Percentiles rank a stretch among this genome's conserved stretches.
phyloP scores from a whole-genome alignment of 768 basidiomycete genomes.

The Lactarius akahatsu region DNA sequence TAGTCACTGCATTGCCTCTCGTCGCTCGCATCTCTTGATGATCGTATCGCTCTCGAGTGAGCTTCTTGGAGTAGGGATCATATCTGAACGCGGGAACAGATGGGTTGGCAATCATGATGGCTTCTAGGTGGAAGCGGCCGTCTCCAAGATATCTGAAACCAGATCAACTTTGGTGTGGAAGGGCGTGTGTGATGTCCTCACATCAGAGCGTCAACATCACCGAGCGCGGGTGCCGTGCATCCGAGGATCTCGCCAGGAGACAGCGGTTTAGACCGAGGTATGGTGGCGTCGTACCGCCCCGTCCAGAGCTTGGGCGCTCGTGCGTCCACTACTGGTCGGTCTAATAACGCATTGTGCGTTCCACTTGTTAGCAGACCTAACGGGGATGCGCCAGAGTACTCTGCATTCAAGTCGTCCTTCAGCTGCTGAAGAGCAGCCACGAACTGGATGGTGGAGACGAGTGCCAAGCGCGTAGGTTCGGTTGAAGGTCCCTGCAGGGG shows the following conservation, averaged over 20 bases:
- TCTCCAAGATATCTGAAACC: constrained; percentile 86
- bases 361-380: constrained; percentile 28
- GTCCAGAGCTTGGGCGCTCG: constrained; percentile 43
- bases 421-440: constrained; percentile 88
- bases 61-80: constrained; percentile 97
- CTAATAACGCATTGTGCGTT: constrained; percentile 12
- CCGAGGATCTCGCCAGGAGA: constrained; percentile 97
- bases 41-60: constrained; percentile 89
- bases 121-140: constrained; percentile 96
- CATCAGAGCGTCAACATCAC: constrained; percentile 88
- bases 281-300: constrained; percentile 68
- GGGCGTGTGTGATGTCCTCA: constrained; percentile 41
- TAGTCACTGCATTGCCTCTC: constrained; percentile 71
- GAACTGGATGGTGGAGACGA: constrained; percentile 98
- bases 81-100: constrained; percentile 93
- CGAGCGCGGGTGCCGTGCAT: constrained; percentile 87
- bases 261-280: constrained; percentile 87
- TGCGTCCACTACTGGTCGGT: constrained; percentile 18
- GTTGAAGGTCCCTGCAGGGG: constrained; percentile 19
- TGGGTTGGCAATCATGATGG: constrained; percentile 99
- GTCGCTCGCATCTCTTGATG: constrained; percentile 82
- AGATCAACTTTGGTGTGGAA: constrained; percentile 15
- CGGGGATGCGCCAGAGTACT: constrained; percentile 33
- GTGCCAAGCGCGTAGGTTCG: constrained; percentile 68
- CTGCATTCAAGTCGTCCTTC: constrained; percentile 68